phyloP scores from a whole-genome alignment of 257 asterid species.

The Scutellaria barbata region DNA sequence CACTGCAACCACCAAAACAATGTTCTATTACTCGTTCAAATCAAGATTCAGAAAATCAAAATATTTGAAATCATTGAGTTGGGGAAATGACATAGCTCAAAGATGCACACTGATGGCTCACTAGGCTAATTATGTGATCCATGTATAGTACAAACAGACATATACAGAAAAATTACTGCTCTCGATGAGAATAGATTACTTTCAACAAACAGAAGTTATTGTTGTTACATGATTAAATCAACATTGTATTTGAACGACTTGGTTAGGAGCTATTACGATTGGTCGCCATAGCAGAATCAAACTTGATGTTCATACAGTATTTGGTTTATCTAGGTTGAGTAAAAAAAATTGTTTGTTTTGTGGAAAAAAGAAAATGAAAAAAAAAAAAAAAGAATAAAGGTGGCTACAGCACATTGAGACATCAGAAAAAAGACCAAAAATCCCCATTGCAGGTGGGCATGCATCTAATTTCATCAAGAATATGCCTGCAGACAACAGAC shows the following conservation, averaged over 20 bases:
- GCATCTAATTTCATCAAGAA: conserved; percentile 40
- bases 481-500: conserved; percentile 48
- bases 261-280: no score
- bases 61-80: conserved; percentile 11
- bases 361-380: background rate
- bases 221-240: no score
- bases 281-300: no score
- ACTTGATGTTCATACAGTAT: no score
- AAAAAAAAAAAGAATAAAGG: conserved; percentile 1
- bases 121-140: no score
- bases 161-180: no score
- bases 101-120: background rate
- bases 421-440: conserved; percentile 27
- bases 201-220: no score
- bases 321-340: no score
- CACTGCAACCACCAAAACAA: conserved; percentile 48
- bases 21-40: conserved; percentile 35
- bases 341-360: background rate
- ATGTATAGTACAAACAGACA: no score
- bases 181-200: no score
- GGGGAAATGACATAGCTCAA: conserved; percentile 25
- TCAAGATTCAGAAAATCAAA: conserved; percentile 16
- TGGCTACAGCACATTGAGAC: conserved; percentile 23
- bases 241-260: no score
- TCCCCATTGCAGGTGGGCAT: conserved; percentile 25